Conservation (phyloP, 2,329 filamentous ascomycete species). For the Simplicillium sp. region DNA sequence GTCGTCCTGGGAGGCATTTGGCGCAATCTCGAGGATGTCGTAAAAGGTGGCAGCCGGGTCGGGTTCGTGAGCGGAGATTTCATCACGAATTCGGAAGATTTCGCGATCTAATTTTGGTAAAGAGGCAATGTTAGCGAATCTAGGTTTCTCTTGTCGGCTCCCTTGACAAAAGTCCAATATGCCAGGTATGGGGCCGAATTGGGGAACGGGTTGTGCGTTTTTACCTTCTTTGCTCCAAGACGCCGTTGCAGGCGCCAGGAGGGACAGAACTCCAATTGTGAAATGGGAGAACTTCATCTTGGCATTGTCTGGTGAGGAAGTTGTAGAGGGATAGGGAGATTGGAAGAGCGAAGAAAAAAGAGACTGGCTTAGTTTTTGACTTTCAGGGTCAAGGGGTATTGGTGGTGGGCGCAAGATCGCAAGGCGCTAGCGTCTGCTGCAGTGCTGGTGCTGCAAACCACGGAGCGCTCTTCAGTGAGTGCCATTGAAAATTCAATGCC, state of each 20-base stretch:
- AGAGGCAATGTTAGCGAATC: neutral
- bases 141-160: neutral
- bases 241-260: constrained; percentile 55
- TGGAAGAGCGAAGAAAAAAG: too few relatives aligned
- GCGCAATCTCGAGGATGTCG: constrained; percentile 73
- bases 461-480: too few relatives aligned
- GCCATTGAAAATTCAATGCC: too few relatives aligned
- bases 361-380: too few relatives aligned
- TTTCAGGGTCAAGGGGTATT: too few relatives aligned
- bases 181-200: neutral
- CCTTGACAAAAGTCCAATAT: neutral
- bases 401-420: too few relatives aligned
- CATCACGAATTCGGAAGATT: constrained; percentile 92
- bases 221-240: constrained; percentile 84
- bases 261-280: constrained; percentile 58
- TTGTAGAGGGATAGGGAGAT: too few relatives aligned
- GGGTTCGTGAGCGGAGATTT: constrained; percentile 67
- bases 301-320: constrained; percentile 19
- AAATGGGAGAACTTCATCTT: constrained; percentile 65
- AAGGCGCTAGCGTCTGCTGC: too few relatives aligned
- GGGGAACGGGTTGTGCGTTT: constrained; percentile 9
- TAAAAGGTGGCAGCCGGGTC: constrained; percentile 83
- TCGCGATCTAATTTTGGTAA: constrained; percentile 63
- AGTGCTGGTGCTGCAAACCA: too few relatives aligned
- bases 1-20: constrained; percentile 70